A percentile compares a stretch with the other conserved stretches of the same genome.
phyloP scores from a whole-genome alignment of 2,329 filamentous ascomycete genomes.

The Diaporthe ilicicola region DNA sequence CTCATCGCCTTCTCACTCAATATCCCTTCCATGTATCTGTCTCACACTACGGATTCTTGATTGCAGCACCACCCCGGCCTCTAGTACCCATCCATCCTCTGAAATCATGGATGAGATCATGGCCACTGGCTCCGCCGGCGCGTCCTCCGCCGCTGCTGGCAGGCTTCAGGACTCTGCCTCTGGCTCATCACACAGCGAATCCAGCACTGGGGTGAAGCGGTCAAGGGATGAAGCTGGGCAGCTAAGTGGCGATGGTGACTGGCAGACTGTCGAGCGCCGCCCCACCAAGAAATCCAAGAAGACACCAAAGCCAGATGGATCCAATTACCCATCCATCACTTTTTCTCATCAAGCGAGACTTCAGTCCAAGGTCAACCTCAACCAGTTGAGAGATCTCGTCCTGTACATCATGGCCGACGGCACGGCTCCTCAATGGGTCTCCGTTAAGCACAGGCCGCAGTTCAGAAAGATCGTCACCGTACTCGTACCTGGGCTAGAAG shows the following conservation, averaged over 20 bases:
- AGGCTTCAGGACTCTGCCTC: neutral
- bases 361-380: slow-evolving; percentile 68
- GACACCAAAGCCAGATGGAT: slow-evolving; percentile 61
- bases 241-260: slow-evolving; percentile 45
- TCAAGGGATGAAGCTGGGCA: slow-evolving; percentile 27
- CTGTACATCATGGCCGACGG: slow-evolving; percentile 75
- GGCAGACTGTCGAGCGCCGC: slow-evolving; percentile 60
- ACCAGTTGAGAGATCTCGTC: slow-evolving; percentile 69
- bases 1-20: neutral
- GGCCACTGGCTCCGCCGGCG: neutral
- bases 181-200: slow-evolving; percentile 26
- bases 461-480: slow-evolving; percentile 85
- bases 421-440: slow-evolving; percentile 70
- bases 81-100: neutral
- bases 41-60: neutral
- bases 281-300: slow-evolving; percentile 69
- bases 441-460: slow-evolving; percentile 67
- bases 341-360: slow-evolving; percentile 67
- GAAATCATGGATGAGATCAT: slow-evolving; percentile 3
- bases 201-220: slow-evolving; percentile 29
- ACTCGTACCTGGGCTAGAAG: slow-evolving; percentile 91
- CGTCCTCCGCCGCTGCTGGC: neutral
- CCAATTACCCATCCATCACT: slow-evolving; percentile 66
- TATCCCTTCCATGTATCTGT: neutral
- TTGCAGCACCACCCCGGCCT: neutral